Percentiles rank a stretch among this genome's conserved stretches.
phyloP scores from a whole-genome alignment of 2,329 filamentous ascomycete genomes.

The Aspergillus transmontanensis region DNA sequence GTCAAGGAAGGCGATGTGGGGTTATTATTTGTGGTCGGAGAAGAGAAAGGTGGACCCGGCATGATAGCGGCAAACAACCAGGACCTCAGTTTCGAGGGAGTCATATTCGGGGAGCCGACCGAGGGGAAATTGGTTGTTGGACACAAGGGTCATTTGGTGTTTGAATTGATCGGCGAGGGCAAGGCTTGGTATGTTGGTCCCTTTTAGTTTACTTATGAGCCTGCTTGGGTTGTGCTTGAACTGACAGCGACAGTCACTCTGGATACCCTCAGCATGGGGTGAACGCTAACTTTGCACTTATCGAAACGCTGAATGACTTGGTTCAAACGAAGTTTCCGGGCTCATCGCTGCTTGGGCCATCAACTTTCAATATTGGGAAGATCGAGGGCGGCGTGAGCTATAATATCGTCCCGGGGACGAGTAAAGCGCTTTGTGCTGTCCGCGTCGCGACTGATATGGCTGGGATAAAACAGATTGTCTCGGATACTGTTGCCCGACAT shows the following conservation, averaged over 20 bases:
- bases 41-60: conserved; percentile 58
- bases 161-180: conserved; percentile 34
- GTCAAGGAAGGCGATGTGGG: conserved; percentile 57
- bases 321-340: conserved; percentile 30
- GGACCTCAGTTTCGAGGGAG: conserved; percentile 46
- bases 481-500: conserved; percentile 35
- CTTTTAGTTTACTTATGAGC: not conserved
- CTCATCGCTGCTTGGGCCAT: conserved; percentile 42
- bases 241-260: conserved; percentile 31
- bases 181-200: conserved; percentile 13
- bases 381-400: conserved; percentile 44
- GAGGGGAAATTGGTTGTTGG: conserved; percentile 56
- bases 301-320: conserved; percentile 34
- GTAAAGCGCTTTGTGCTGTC: conserved; percentile 44
- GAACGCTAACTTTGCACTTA: conserved; percentile 33
- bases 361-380: conserved; percentile 45
- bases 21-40: conserved; percentile 64
- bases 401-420: conserved; percentile 43
- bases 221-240: not conserved
- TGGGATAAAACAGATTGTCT: conserved; percentile 36
- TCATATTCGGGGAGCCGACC: conserved; percentile 59
- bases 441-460: conserved; percentile 41
- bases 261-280: conserved; percentile 42
- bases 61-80: conserved; percentile 56
- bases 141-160: conserved; percentile 52